Evolutionary conservation across 768 basidiomycete species (phyloP), one percentile per base, ranked within the genome.

Genomic region (Phlebiopsis gigantea): DNA sequence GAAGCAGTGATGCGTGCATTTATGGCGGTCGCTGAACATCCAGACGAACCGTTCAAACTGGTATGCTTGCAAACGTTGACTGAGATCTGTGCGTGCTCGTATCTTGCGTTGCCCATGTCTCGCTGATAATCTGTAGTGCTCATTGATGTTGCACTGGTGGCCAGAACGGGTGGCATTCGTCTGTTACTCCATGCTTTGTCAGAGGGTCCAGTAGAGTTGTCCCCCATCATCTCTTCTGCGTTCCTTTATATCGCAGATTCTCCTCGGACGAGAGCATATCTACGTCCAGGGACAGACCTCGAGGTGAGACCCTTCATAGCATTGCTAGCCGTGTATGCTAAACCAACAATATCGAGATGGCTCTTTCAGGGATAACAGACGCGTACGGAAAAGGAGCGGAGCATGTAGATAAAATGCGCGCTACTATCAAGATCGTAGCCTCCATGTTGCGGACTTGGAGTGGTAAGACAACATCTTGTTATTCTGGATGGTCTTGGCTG

Each of bases 371-470:
- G 0, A 83, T 99, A 55, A 98, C 95, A 1, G 95, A 98, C 68
- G 90, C 90, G 0, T 94, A 95, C 63, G 91, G 91, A 1, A 93
- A 90, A 62, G 86, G 87, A 0, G 68, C 81, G 9, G 86, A 87
- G 42, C 85, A 93, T 63, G 79, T 83, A 2, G 92, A 95, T 15
- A 79, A 85, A 46, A 86, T 98, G 76, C 80, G 84, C 61, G 82
- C 84, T 10, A 88, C 85, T 61, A 81, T 87, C 6, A 85, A 81
- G 62, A 82, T 95, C 53, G 84, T 96, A 31, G 83, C 87, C 53
- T 75, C 87, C 43, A 88, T 97, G 82, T 69, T 99, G 51, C 82
- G 88, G 51, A 93, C 90, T 12, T 99, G 95, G 94, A 88, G 92
- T 64, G 96, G 95, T 96, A 65, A 54, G 87, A 73, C 24, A 15